Conservation (phyloP, 495 filamentous ascomycete genomes). For the Tuber magnatum region DNA sequence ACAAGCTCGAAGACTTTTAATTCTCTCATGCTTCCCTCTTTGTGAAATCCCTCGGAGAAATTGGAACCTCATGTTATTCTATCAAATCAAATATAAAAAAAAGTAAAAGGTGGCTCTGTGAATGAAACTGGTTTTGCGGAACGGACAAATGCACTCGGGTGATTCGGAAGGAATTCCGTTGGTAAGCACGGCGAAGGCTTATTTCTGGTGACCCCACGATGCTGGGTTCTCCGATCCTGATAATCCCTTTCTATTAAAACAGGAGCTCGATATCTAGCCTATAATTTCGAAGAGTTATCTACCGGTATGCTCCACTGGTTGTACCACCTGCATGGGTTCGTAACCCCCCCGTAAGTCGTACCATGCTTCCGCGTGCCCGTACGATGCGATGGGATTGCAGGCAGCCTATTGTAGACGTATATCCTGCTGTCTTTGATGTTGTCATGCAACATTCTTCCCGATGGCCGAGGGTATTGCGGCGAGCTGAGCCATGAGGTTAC, state of each 20-base stretch:
- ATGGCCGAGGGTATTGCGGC: neutral
- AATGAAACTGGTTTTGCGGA: neutral
- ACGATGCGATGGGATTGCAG: neutral
- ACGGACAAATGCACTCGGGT: neutral
- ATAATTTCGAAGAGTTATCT: neutral
- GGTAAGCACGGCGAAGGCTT: neutral
- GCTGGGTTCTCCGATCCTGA: neutral
- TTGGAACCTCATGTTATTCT: neutral
- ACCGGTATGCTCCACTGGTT: neutral
- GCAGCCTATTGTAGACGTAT: neutral
- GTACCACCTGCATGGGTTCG: neutral
- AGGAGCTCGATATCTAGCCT: neutral
- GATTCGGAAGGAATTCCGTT: neutral
- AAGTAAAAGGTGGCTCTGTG: neutral
- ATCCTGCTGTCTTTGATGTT: neutral
- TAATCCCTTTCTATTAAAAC: neutral
- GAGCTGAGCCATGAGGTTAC: neutral
- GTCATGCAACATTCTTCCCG: neutral
- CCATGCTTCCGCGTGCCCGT: neutral
- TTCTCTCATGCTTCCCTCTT: neutral
- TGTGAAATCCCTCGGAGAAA: neutral
- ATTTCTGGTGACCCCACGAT: neutral
- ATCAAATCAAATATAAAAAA: neutral
- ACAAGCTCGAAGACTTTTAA: conserved; percentile 56
- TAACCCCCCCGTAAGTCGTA: neutral